Evolutionary conservation across 2,329 filamentous ascomycete genomes (phyloP).

Genomic region (Arthrinium puccinioides): DNA sequence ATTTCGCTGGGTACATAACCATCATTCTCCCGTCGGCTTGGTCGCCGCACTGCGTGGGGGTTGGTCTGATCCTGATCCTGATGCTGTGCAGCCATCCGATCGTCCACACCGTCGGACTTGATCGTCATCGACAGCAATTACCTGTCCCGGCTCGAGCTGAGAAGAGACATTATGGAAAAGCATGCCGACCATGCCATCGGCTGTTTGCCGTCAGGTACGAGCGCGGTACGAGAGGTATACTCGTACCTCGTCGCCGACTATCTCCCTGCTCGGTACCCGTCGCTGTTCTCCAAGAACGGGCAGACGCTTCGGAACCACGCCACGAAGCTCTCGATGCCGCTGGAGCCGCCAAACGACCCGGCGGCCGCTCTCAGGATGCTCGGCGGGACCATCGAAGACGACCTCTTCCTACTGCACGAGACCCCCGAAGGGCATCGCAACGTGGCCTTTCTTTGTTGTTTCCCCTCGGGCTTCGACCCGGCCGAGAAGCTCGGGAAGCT

Average conservation of each 20-base stretch:
- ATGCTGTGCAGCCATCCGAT: slow-evolving; percentile 29
- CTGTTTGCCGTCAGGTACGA: slow-evolving; percentile 28
- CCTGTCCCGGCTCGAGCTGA: slow-evolving; percentile 31
- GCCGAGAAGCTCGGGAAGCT: slow-evolving; percentile 39
- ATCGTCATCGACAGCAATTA: slow-evolving; percentile 47
- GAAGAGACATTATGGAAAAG: slow-evolving; percentile 29
- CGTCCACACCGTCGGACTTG: slow-evolving; percentile 37
- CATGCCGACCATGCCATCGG: slow-evolving; percentile 35
- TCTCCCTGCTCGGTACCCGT: slow-evolving; percentile 40
- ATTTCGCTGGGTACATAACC: slow-evolving; percentile 43
- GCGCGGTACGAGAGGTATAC: slow-evolving; percentile 41
- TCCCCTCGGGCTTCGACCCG: slow-evolving; percentile 45
- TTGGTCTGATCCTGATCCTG: too few species aligned
- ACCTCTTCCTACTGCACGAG: slow-evolving; percentile 42
- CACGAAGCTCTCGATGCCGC: slow-evolving; percentile 19
- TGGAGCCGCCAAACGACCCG: slow-evolving; percentile 6
- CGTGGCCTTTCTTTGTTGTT: slow-evolving; percentile 44
- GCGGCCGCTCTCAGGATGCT: slow-evolving; percentile 30
- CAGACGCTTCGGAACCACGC: slow-evolving; percentile 30
- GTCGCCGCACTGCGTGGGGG: too few species aligned
- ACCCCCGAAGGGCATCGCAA: slow-evolving; percentile 33
- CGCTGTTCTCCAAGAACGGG: slow-evolving; percentile 32
- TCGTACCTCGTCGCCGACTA: slow-evolving; percentile 36
- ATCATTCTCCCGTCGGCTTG: too few species aligned
- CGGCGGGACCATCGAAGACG: slow-evolving; percentile 47